Percentiles rank a stretch among this genome's conserved stretches.
Evolutionary conservation across 2,329 filamentous ascomycete species (phyloP).

Genomic region (Colletotrichum sojae): DNA sequence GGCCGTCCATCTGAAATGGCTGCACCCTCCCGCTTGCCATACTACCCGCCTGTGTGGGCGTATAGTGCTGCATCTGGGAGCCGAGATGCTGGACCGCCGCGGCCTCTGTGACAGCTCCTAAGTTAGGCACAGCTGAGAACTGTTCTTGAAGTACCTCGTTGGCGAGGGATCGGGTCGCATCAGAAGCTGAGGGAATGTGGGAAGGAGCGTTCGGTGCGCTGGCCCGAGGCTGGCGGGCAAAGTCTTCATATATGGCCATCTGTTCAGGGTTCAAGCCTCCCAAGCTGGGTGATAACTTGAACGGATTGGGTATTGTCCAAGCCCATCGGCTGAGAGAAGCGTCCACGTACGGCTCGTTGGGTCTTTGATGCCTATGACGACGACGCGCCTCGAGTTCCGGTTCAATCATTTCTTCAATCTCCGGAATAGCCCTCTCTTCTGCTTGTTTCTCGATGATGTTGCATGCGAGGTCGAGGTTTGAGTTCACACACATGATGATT

Average conservation of each 20-base stretch:
- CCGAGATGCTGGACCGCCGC: conserved; percentile 65
- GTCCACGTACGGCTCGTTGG: conserved; percentile 89
- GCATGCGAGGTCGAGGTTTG: conserved; percentile 94
- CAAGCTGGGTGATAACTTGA: conserved; percentile 81
- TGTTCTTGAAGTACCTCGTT: conserved; percentile 76
- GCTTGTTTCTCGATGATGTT: conserved; percentile 95
- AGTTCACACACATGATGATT: conserved; percentile 98
- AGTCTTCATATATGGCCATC: conserved; percentile 96
- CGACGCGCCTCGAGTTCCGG: conserved; percentile 83
- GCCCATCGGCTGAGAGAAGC: conserved; percentile 89
- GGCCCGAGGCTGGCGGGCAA: conserved; percentile 85
- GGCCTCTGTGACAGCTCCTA: conserved; percentile 73
- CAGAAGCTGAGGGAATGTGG: conserved; percentile 71
- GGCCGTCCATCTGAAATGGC: conserved; percentile 65
- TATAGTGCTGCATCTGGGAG: conserved; percentile 69
- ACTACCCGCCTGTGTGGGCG: conserved; percentile 62
- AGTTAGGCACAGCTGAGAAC: conserved; percentile 68
- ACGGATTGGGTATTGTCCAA: conserved; percentile 93
- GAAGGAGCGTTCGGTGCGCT: conserved; percentile 66
- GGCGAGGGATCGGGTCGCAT: conserved; percentile 72
- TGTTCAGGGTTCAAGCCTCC: conserved; percentile 89
- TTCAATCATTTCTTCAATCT: conserved; percentile 95
- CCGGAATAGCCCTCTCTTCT: conserved; percentile 90
- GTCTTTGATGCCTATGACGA: conserved; percentile 80
- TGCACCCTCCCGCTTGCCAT: conserved; percentile 66